Base-by-base conservation (phyloP, 495 filamentous ascomycete species). In the Penicillium atrosanguineum region DNA sequence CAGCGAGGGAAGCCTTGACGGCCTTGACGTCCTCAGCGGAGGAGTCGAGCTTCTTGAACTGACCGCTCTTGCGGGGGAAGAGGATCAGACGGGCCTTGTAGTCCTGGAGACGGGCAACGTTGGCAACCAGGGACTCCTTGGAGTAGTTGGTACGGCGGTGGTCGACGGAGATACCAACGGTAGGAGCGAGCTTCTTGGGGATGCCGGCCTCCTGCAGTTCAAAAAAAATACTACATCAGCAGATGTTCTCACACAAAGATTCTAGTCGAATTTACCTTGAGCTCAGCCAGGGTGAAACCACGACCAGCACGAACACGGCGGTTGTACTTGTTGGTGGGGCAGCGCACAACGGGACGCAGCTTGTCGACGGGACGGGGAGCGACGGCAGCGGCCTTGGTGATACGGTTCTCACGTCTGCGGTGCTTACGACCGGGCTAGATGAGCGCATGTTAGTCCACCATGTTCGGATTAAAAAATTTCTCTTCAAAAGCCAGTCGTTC, bases 301-400 rank as follows among this genome's bases (percentile, higher is more conserved):
- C 95, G 90, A 69, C 94, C 94, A 64, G 90, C 87, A 70, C 95
- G 87, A 63, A 96, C 87, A 69, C 92, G 91, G 69, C 94, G 92
- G 88, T 98, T 98, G 83, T 97, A 97, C 84, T 94, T 96, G 84
- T 96, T 76, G 47, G 83, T 87, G 64, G 91, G 90, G 86, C 90
- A 97, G 73, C 90, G 88, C 58, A 97, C 92, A 75, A 98, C 79
- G 58, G 94, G 94, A 67, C 93, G 85, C 62, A 98, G 84, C 80
- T 90, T 92, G 85, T 98, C 94, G 73, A 96, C 90, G 59, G 94
- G 94, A 67, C 93, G 90, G 67, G 94, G 95, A 67, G 95, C 94
- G 69, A 97, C 82, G 62, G 87, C 84, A 65, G 91, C 90, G 64
- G 92, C 93, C 86, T 97, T 97, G 50, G 85, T 79, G 68, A 87